phyloP scores from a whole-genome alignment of 192 early-diverging fungal species.

The Pilaira anomala region DNA sequence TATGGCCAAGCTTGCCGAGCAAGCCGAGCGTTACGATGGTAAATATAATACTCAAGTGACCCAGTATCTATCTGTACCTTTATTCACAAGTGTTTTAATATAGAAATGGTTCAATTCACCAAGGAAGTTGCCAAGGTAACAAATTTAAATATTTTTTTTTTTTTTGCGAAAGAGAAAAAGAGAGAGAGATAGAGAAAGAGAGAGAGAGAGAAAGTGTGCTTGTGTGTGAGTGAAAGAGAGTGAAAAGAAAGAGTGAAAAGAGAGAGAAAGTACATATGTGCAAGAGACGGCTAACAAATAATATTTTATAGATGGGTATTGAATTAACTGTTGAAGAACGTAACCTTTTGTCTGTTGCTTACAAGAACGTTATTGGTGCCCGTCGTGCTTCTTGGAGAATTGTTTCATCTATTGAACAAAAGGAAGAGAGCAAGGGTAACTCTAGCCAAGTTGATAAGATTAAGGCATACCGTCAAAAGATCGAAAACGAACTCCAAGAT shows the following conservation, averaged over 20 bases:
- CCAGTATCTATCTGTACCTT: too few relatives aligned
- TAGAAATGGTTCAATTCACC: conserved; percentile 20
- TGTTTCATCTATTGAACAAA: conserved; percentile 98
- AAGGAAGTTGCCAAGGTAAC: conserved; percentile 47
- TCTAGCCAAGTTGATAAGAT: conserved; percentile 85
- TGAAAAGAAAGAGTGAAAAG: too few relatives aligned
- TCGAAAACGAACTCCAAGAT: conserved; percentile 87
- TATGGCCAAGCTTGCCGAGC: conserved; percentile 99
- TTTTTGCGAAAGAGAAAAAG: too few relatives aligned
- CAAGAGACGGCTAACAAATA: too few relatives aligned
- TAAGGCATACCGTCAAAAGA: conserved; percentile 85
- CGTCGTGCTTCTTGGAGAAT: conserved; percentile 99
- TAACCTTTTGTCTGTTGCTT: conserved; percentile 73
- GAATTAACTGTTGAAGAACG: conserved; percentile 87
- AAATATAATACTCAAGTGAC: conserved; percentile 7
- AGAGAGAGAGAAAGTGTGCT: too few relatives aligned
- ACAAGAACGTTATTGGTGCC: conserved; percentile 95
- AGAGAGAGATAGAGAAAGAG: too few relatives aligned
- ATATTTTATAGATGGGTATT: conserved; percentile 71
- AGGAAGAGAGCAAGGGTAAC: conserved; percentile 95
- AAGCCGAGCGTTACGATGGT: conserved; percentile 82
- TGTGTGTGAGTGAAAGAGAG: too few relatives aligned
- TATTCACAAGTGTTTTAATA: not conserved
- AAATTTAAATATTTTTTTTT: not conserved
- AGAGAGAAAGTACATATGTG: too few relatives aligned